Percentiles rank a stretch among this genome's conserved stretches.
Evolutionary conservation across 2,329 filamentous ascomycete species (phyloP).

Genomic region (Dactylonectria macrodidyma): DNA sequence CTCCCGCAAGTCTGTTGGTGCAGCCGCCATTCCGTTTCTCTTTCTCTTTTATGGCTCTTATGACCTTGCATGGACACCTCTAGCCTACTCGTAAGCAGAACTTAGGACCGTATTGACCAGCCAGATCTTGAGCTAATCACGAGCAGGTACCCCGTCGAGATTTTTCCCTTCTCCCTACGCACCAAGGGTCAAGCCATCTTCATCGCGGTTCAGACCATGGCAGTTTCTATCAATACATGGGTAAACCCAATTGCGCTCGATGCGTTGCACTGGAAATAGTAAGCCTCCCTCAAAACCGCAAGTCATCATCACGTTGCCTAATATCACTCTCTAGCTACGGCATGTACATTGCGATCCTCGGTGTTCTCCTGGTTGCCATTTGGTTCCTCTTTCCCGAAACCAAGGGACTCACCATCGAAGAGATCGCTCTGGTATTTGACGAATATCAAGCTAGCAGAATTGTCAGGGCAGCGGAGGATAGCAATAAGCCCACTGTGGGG

Average conservation of each 20-base stretch:
- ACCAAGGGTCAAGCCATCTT: constrained; percentile 46
- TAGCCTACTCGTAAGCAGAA: constrained; percentile 22
- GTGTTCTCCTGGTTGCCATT: constrained; percentile 38
- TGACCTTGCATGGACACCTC: constrained; percentile 46
- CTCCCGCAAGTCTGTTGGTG: constrained; percentile 10
- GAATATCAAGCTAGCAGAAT: no score
- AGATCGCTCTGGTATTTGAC: constrained; percentile 39
- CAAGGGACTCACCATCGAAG: constrained; percentile 39
- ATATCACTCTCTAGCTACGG: constrained; percentile 27
- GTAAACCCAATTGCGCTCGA: constrained; percentile 44
- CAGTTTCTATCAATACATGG: constrained; percentile 42
- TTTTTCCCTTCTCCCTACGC: constrained; percentile 46
- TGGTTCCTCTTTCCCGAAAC: constrained; percentile 45
- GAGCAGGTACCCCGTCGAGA: constrained; percentile 35
- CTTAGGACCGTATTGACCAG: no score
- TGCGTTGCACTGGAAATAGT: constrained; percentile 44
- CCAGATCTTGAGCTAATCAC: no score
- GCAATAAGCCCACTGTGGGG: no score
- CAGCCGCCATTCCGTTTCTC: constrained; percentile 35
- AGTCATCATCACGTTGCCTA: background rate
- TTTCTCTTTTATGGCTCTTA: constrained; percentile 41
- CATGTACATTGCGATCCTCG: constrained; percentile 40
- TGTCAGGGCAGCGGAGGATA: no score
- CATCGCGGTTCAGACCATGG: constrained; percentile 33
- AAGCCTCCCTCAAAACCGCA: background rate